A percentile compares a stretch with the other conserved stretches of the same genome.
These are phyloP conservation scores for Lachnellula willkommii DNA, from an alignment of 2,329 filamentous ascomycete species.

Conservation along the genomic window DNA sequence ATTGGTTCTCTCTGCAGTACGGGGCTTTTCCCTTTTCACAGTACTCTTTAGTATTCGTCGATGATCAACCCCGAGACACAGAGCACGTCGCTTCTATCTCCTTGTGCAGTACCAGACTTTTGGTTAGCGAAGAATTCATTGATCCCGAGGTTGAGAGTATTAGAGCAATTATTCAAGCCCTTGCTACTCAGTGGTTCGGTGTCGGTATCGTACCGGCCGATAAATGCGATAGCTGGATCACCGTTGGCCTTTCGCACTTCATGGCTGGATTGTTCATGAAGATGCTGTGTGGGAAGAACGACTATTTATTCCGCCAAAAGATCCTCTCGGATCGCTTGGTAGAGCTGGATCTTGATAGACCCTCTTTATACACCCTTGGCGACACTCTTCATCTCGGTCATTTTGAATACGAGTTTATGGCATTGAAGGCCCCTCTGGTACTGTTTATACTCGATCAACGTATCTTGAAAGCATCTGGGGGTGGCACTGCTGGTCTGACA, in stretches of 20 bases:
- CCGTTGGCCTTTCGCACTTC: conserved; percentile 85
- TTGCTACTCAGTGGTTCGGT: conserved; percentile 91
- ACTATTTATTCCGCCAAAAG: conserved; percentile 88
- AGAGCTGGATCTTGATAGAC: conserved; percentile 73
- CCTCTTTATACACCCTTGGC: conserved; percentile 77
- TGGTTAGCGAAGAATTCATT: conserved; percentile 80
- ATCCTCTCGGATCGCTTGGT: conserved; percentile 75
- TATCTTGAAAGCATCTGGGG: conserved; percentile 73
- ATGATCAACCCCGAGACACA: conserved; percentile 75
- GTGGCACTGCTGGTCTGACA: conserved; percentile 65
- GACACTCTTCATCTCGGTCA: conserved; percentile 71
- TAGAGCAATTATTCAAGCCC: conserved; percentile 71
- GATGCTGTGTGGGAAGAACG: conserved; percentile 86
- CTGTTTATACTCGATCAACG: conserved; percentile 91
- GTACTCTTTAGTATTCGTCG: conserved; percentile 91
- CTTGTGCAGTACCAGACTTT: conserved; percentile 77
- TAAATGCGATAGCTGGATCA: conserved; percentile 78
- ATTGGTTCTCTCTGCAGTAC: conserved; percentile 83
- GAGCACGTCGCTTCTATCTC: conserved; percentile 76
- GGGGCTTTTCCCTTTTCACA: conserved; percentile 86
- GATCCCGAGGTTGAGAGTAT: conserved; percentile 81
- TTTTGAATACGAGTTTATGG: conserved; percentile 85
- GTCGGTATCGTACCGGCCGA: conserved; percentile 85
- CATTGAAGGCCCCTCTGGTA: conserved; percentile 82
- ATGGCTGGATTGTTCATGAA: conserved; percentile 94